Evolutionary conservation across 805 yeast genomes (phyloP), one percentile per base, ranked within the genome.

Genomic region (Yamadazyma akitaensis): DNA sequence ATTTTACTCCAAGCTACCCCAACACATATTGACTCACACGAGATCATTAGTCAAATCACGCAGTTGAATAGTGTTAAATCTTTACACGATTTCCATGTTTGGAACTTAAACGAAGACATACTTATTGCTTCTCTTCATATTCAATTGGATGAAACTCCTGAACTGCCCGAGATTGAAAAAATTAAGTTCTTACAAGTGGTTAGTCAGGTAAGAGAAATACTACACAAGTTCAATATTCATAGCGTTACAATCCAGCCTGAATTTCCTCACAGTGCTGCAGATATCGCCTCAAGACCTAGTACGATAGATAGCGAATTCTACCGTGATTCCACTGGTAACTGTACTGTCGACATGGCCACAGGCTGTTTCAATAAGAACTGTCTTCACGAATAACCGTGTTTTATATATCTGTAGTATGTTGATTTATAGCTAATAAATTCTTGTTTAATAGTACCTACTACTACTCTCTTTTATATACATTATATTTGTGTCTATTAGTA

Each of bases 191-290:
- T 84, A 46, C 65, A 68, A n/a, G 77, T 87, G 42, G 95, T 96
- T 8, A 74, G 81, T 41, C 77, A 79, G 47, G 92, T 92, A 44
- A 81, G 94, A 64, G 79, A 79, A 43, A 82, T 90, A 39, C 75
- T 92, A 58, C 96, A 88, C 58, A 81, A 77, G 24, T 85, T 84
- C 60, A 96, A 96, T 38, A 84, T 92, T 50, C 96, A 91, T 59
- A 85, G 94, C 32, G 96, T 92, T 16, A 92, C 99, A 1, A 91
- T 94, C 42, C 99, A 92, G 67, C 99, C 99, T 0, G 99, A 92
- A 68, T 94, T 92, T 58, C 62, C 67, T 25, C 30, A 40, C 5
- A 43, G 34, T 17, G 37, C 31, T 25, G 52, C 43, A 32, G 49
- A 39, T 17, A 34, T 17, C 34, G 21, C 42, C 36, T 24, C 46